phyloP scores from a whole-genome alignment of 1,284 basidiomycete genomes.

The Coriolopsis trogii region DNA sequence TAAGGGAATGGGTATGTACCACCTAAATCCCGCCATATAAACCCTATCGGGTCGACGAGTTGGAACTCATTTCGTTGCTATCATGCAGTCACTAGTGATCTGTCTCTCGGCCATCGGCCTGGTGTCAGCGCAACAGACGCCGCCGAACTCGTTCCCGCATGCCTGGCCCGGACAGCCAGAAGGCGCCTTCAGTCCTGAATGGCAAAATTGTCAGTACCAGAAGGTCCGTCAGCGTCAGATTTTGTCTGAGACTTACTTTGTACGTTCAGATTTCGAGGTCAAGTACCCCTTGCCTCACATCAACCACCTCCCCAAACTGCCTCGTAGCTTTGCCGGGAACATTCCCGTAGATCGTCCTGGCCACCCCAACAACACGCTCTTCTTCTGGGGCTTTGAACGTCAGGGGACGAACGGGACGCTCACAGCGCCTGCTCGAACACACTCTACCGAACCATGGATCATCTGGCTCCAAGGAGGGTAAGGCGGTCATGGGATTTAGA shows the following conservation, averaged over 20 bases:
- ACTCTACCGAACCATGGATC: slow-evolving; percentile 60
- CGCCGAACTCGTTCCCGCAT: slow-evolving; percentile 25
- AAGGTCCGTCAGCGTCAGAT: not conserved
- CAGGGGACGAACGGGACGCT: slow-evolving; percentile 56
- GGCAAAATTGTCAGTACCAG: slow-evolving; percentile 34
- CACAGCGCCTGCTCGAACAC: slow-evolving; percentile 36
- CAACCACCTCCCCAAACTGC: slow-evolving; percentile 50
- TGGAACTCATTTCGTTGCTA: not conserved
- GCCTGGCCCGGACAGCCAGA: slow-evolving; percentile 25
- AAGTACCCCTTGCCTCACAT: slow-evolving; percentile 55
- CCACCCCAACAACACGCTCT: slow-evolving; percentile 71
- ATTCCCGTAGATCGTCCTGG: slow-evolving; percentile 60
- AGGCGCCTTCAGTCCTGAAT: slow-evolving; percentile 30
- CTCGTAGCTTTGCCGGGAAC: slow-evolving; percentile 67
- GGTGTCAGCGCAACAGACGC: not conserved
- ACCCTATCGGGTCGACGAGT: not conserved
- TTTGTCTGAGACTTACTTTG: not conserved
- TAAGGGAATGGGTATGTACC: not conserved
- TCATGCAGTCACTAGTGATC: not conserved
- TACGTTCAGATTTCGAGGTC: slow-evolving; percentile 27
- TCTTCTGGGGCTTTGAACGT: slow-evolving; percentile 68
- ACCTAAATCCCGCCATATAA: not conserved
- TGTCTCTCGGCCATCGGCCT: not conserved
- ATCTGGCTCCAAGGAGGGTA: slow-evolving; percentile 78
- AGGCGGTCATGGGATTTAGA: slow-evolving; percentile 16